phyloP scores from a whole-genome alignment of 257 asterid genomes.

The Forsythia suspensa region DNA sequence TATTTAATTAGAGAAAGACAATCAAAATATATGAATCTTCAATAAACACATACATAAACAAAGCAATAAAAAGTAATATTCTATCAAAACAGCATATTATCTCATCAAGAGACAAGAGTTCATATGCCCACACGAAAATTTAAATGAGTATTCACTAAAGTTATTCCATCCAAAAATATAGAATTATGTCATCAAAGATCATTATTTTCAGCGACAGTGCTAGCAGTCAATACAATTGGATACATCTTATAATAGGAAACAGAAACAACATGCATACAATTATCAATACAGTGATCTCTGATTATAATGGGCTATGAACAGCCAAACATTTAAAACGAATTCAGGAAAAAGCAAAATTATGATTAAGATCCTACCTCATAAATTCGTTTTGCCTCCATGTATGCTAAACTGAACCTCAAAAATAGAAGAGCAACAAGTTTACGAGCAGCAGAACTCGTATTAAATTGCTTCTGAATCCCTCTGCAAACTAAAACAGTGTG shows the following conservation, averaged over 20 bases:
- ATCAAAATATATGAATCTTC: not conserved
- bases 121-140: not conserved
- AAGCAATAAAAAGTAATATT: not conserved
- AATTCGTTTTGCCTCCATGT: slow-evolving; percentile 84
- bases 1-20: not conserved
- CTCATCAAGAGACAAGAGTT: too few relatives aligned
- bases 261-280: not conserved
- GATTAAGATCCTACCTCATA: slow-evolving; percentile 60
- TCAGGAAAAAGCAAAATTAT: not conserved
- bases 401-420: slow-evolving; percentile 70
- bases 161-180: not conserved
- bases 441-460: slow-evolving; percentile 58
- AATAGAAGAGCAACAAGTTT: slow-evolving; percentile 66
- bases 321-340: not conserved
- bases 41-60: not conserved
- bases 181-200: not conserved
- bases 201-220: not conserved
- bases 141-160: not conserved
- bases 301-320: not conserved
- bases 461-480: slow-evolving; percentile 83
- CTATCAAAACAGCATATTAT: not conserved
- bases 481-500: slow-evolving; percentile 39
- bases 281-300: not conserved
- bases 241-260: not conserved
- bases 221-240: not conserved